Evolutionary conservation across 495 filamentous ascomycete genomes (phyloP).

Genomic region (Penicillium canescens): DNA sequence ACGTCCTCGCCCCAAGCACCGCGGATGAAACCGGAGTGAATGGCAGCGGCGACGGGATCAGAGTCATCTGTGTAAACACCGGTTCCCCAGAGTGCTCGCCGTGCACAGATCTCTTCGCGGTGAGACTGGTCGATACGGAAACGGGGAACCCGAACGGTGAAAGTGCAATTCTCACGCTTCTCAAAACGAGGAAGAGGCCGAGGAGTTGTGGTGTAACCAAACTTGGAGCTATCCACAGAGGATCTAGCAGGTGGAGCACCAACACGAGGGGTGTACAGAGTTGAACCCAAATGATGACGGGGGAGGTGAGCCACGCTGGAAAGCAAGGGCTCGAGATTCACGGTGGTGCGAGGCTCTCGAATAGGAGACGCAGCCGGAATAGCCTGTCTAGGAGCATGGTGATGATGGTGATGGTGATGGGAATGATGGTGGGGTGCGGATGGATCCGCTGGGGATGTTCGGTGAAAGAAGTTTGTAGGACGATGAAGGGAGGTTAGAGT

Average conservation of each 20-base stretch:
- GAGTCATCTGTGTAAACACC: slow-evolving; percentile 96
- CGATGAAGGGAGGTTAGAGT: slow-evolving; percentile 37
- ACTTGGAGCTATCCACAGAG: slow-evolving; percentile 54
- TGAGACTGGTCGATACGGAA: slow-evolving; percentile 66
- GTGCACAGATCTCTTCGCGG: slow-evolving; percentile 77
- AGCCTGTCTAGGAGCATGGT: slow-evolving; percentile 40
- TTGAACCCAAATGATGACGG: slow-evolving; percentile 80
- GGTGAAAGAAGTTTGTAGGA: slow-evolving; percentile 32
- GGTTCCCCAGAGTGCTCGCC: slow-evolving; percentile 84
- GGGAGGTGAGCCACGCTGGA: slow-evolving; percentile 67
- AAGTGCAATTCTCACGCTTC: slow-evolving; percentile 83
- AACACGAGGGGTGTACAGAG: slow-evolving; percentile 54
- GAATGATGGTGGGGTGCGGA: slow-evolving; percentile 56
- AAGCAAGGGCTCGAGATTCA: slow-evolving; percentile 67
- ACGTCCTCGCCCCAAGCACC: slow-evolving; percentile 84
- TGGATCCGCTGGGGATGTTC: slow-evolving; percentile 35
- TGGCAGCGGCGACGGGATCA: slow-evolving; percentile 87
- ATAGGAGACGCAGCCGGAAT: slow-evolving; percentile 41
- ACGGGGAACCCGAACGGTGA: slow-evolving; percentile 82
- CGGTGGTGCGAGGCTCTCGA: slow-evolving; percentile 62
- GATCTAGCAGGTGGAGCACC: slow-evolving; percentile 46
- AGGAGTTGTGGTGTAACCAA: slow-evolving; percentile 69
- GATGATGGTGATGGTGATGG: slow-evolving; percentile 60
- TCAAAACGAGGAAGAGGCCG: slow-evolving; percentile 77
- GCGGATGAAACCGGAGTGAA: slow-evolving; percentile 89